Percentiles rank a stretch among this genome's conserved stretches.
phyloP scores from a whole-genome alignment of 129 eudicot species.

The Chrysanthemum seticuspe region DNA sequence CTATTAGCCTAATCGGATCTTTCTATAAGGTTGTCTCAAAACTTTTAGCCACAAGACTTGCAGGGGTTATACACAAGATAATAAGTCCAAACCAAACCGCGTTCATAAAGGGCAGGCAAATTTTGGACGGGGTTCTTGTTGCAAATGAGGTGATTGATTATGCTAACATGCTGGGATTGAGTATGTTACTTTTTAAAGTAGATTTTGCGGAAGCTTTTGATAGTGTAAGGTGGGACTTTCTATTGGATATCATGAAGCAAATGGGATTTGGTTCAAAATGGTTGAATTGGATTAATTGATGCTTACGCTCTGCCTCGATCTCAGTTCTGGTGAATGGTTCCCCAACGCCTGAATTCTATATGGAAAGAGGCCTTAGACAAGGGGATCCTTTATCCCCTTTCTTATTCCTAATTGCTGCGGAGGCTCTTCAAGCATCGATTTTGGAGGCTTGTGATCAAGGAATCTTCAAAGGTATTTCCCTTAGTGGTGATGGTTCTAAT shows the following conservation, averaged over 20 bases:
- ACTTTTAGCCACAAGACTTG: no score
- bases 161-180: no score
- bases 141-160: no score
- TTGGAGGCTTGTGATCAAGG: background rate
- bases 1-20: no score
- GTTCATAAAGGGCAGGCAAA: no score
- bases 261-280: background rate
- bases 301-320: background rate
- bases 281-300: background rate
- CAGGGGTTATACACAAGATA: no score
- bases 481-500: background rate
- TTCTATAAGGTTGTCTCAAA: no score
- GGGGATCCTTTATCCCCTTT: background rate
- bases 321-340: background rate
- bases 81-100: no score
- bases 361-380: background rate
- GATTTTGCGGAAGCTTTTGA: no score
- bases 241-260: background rate
- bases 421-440: background rate
- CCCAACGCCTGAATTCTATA: background rate
- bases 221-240: background rate
- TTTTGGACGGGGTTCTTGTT: no score
- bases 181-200: no score
- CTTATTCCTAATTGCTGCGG: background rate
- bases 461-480: background rate